These are phyloP conservation scores for Fusarium anthophilum DNA, from an alignment of 2,329 filamentous ascomycete genomes.

Conservation along the genomic window DNA sequence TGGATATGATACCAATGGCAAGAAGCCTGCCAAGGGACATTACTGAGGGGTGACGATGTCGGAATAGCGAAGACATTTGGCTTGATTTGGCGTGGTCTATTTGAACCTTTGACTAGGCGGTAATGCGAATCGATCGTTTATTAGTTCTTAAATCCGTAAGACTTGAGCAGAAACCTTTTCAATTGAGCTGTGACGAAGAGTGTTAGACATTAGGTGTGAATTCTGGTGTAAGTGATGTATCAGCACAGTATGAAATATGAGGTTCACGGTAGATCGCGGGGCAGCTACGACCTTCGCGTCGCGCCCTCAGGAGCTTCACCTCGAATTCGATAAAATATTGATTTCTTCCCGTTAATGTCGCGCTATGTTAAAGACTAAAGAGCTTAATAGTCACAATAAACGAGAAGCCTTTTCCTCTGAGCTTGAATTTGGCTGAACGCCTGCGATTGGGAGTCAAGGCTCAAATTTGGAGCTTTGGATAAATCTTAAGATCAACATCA, in stretches of 20 bases:
- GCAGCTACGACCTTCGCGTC: conserved; percentile 34
- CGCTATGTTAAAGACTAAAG: conserved; percentile 6
- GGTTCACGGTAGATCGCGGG: conserved; percentile 33
- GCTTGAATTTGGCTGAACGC: conserved; percentile 4
- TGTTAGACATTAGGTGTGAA: neutral
- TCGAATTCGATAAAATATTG: neutral
- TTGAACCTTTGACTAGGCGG: neutral
- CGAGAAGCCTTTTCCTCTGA: neutral
- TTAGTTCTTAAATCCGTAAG: neutral
- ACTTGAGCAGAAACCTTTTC: neutral
- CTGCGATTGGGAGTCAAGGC: neutral
- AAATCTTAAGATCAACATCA: neutral
- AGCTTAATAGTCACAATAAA: neutral
- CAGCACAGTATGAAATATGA: conserved; percentile 9
- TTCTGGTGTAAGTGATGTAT: neutral
- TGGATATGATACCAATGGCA: conserved; percentile 44
- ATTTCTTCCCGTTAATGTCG: neutral
- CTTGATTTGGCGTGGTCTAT: conserved; percentile 10
- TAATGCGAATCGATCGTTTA: neutral
- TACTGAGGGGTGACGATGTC: conserved; percentile 15
- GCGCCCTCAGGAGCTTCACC: conserved; percentile 18
- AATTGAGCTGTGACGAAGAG: neutral
- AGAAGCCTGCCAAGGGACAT: conserved; percentile 43
- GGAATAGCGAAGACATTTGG: conserved; percentile 6
- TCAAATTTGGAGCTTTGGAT: neutral